Percentiles rank a stretch among this genome's conserved stretches.
phyloP scores from a whole-genome alignment of 2,329 filamentous ascomycete genomes.

The Hypoxylon sp. region DNA sequence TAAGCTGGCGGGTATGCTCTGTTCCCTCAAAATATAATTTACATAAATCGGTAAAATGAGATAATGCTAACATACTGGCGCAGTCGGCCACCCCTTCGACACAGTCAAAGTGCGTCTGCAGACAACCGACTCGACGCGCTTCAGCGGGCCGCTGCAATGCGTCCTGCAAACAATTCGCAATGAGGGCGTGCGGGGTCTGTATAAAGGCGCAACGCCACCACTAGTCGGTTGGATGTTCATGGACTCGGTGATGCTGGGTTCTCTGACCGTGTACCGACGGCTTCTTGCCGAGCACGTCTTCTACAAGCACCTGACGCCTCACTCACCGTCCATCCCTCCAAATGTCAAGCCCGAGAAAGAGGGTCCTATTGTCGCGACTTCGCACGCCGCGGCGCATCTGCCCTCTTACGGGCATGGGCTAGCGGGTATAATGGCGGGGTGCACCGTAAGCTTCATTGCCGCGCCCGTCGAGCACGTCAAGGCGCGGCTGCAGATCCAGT shows the following conservation, averaged over 20 bases:
- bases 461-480: slow-evolving; percentile 97
- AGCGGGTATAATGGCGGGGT: slow-evolving; percentile 88
- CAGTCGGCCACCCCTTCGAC: slow-evolving; percentile 85
- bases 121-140: slow-evolving; percentile 82
- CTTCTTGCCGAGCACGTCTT: slow-evolving; percentile 87
- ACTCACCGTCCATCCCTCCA: slow-evolving; percentile 55
- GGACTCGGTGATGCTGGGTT: slow-evolving; percentile 92
- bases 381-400: slow-evolving; percentile 63
- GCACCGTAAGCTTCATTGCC: slow-evolving; percentile 92
- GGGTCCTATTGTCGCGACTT: slow-evolving; percentile 48
- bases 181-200: slow-evolving; percentile 87
- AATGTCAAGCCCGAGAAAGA: slow-evolving; percentile 55
- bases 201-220: slow-evolving; percentile 94
- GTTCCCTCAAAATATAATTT: background rate
- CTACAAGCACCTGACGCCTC: slow-evolving; percentile 63
- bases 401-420: slow-evolving; percentile 87
- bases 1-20: slow-evolving; percentile 81
- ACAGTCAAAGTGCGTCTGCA: slow-evolving; percentile 97
- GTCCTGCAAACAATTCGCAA: slow-evolving; percentile 85
- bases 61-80: slow-evolving; percentile 1
- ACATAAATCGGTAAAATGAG: background rate
- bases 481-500: slow-evolving; percentile 93
- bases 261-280: slow-evolving; percentile 89
- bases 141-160: slow-evolving; percentile 89
- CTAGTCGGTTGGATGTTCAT: slow-evolving; percentile 99